A percentile compares a stretch with the other conserved stretches of the same genome.
These are phyloP conservation scores for Nothopassalora personata DNA, from an alignment of 2,329 filamentous ascomycete genomes.

Conservation along the genomic window DNA sequence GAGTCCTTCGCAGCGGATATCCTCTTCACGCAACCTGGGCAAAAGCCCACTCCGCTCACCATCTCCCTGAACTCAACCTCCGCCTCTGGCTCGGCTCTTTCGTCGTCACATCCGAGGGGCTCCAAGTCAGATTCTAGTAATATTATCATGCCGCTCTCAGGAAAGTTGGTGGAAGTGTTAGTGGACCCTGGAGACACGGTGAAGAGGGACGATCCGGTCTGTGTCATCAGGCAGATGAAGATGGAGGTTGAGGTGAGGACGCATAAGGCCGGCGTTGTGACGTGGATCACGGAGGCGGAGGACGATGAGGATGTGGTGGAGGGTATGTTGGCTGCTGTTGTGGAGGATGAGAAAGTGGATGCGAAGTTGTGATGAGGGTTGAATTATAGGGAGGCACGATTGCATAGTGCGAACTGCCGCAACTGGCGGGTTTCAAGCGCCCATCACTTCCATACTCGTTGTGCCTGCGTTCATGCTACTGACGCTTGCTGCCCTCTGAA, in stretches of 20 bases:
- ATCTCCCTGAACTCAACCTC: constrained; percentile 39
- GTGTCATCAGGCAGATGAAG: constrained; percentile 62
- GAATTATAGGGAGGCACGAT: too few relatives aligned
- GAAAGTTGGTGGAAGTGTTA: constrained; percentile 55
- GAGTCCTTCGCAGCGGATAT: constrained; percentile 50
- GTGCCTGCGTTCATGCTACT: too few relatives aligned
- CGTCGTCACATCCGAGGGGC: constrained; percentile 43
- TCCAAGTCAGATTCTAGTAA: constrained; percentile 48
- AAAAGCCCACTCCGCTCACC: constrained; percentile 37
- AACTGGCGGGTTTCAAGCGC: too few relatives aligned
- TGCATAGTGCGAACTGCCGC: too few relatives aligned
- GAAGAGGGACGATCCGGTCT: constrained; percentile 49
- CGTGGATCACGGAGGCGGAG: constrained; percentile 50
- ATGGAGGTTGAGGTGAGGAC: constrained; percentile 62
- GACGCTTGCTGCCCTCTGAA: not conserved
- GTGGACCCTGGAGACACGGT: constrained; percentile 50
- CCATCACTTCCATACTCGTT: too few relatives aligned
- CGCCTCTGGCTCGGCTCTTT: constrained; percentile 38
- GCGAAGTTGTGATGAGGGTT: constrained; percentile 19
- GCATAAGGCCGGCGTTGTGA: constrained; percentile 43
- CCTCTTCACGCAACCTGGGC: constrained; percentile 40
- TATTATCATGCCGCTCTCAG: constrained; percentile 53
- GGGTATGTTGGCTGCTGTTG: constrained; percentile 48
- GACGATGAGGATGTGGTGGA: constrained; percentile 54
- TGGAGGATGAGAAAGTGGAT: constrained; percentile 35